Base-by-base conservation (phyloP, 805 yeast genomes). In the Yarrowia sp. region DNA sequence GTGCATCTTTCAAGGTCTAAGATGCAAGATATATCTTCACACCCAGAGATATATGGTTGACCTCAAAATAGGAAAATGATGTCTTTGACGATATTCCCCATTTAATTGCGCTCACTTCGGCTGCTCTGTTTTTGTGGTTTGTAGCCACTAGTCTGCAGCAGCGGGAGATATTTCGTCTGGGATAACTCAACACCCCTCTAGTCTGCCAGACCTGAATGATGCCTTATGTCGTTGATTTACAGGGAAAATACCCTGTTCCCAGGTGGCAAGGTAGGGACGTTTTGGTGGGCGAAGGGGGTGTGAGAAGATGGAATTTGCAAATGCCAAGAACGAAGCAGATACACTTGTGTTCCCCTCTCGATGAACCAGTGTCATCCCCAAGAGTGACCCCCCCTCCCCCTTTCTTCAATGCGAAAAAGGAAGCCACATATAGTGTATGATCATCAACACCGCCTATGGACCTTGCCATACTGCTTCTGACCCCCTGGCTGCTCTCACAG, bases 191-290 rank as follows among this genome's bases (percentile, higher is more conserved):
- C 38, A 40, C 24, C 10, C 20, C 17, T 1, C 20, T 55, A 20
- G 38, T 55, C 38, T 55, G 40, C 24, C 5, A n/a, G 12, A 47
- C 61, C 5, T 9, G 61, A 9, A n/a, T 55, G 15, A 55, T 55
- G 61, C 61, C 61, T 5, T 55, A 55, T 30, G 20, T 55, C 14
- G 24, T 38, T 8, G 61, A 55, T 24, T 9, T 5, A 6, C 10
- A 38, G 0, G 24, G 46, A 2, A n/a, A 19, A 6, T 55, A 47
- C n/a, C 2, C 15, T 3, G 61, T 55, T 10, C 61, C 61, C 9
- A 9, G 10, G 20, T 55, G 61, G 61, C 47, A 40, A 20, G 24
- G 24, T 3, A 33, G 61, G 7, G 47, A 47, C 5, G 46, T 55
- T 2, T 36, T 17, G 12, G 13, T 55, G 6, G 15, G 61, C 14